phyloP scores from a whole-genome alignment of 345 rosid genomes.

The Brassica juncea region DNA sequence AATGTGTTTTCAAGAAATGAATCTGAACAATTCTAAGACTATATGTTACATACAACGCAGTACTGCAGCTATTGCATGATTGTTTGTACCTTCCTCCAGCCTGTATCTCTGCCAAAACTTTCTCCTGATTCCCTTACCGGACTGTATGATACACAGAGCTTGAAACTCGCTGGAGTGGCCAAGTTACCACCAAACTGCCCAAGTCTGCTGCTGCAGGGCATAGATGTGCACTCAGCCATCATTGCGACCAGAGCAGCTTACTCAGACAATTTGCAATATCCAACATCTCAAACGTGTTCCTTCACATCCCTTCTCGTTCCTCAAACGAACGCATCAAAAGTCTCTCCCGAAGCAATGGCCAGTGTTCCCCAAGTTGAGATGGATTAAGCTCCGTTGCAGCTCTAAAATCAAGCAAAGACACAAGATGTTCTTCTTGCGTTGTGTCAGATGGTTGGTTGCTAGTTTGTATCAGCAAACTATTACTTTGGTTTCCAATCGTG shows the following conservation, averaged over 20 bases:
- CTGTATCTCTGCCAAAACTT: slow-evolving; percentile 64
- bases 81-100: slow-evolving; percentile 63
- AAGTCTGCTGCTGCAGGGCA: slow-evolving; percentile 45
- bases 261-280: slow-evolving; percentile 26
- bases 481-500: slow-evolving; percentile 32
- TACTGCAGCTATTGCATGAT: slow-evolving; percentile 64
- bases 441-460: slow-evolving; percentile 48
- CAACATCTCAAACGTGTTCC: slow-evolving; percentile 25
- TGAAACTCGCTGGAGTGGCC: slow-evolving; percentile 44
- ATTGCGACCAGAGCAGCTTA: slow-evolving; percentile 40
- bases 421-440: slow-evolving; percentile 45
- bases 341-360: slow-evolving; percentile 86
- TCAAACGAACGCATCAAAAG: slow-evolving; percentile 60
- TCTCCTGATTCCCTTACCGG: slow-evolving; percentile 46
- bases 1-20: slow-evolving; percentile 71
- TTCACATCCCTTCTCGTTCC: slow-evolving; percentile 47
- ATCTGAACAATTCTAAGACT: slow-evolving; percentile 67
- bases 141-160: slow-evolving; percentile 52
- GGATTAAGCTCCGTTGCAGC: slow-evolving; percentile 96
- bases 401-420: slow-evolving; percentile 87
- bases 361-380: slow-evolving; percentile 89
- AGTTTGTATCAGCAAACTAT: slow-evolving; percentile 58
- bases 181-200: slow-evolving; percentile 43
- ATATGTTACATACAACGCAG: slow-evolving; percentile 82
- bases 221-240: slow-evolving; percentile 39